Conservation (phyloP, 805 yeast genomes). For the Candida quercuum region DNA sequence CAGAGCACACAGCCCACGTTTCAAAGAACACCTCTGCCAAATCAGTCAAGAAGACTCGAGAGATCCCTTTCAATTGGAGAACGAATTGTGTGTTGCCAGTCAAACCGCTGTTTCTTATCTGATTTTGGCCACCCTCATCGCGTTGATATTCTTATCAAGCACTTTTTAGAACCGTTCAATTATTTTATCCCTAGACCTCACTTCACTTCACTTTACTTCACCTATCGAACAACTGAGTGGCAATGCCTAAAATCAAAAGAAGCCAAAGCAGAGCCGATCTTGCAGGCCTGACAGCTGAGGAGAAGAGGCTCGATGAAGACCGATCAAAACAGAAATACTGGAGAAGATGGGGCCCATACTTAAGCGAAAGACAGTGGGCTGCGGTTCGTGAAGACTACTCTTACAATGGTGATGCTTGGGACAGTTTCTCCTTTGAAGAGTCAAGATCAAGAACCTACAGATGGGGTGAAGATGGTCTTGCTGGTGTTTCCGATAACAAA, state of each 20-base stretch:
- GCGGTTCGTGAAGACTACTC: conserved; percentile 87
- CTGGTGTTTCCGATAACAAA: conserved; percentile 82
- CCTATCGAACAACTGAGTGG: too few species aligned
- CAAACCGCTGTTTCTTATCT: too few species aligned
- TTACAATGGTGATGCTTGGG: conserved; percentile 85
- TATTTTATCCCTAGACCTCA: too few species aligned
- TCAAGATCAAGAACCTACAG: conserved; percentile 76
- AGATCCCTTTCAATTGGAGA: too few species aligned
- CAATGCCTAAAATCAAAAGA: conserved; percentile 8
- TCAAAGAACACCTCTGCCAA: too few species aligned
- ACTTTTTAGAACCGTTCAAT: too few species aligned
- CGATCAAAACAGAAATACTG: conserved; percentile 46
- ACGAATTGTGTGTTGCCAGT: too few species aligned
- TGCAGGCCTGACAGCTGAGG: conserved; percentile 28
- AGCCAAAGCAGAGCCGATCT: conserved; percentile 21
- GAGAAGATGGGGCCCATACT: conserved; percentile 89
- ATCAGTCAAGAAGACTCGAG: too few species aligned
- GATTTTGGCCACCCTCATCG: too few species aligned
- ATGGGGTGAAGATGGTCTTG: conserved; percentile 96
- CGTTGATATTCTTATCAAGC: too few species aligned
- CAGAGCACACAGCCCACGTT: too few species aligned
- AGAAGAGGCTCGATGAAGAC: conserved; percentile 30
- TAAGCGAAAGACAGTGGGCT: conserved; percentile 81
- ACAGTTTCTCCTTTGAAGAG: conserved; percentile 79
- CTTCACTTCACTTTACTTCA: too few species aligned